Conservation (phyloP, 371 early-diverging fungal genomes). For the Neoconidiobolus thromboides region DNA sequence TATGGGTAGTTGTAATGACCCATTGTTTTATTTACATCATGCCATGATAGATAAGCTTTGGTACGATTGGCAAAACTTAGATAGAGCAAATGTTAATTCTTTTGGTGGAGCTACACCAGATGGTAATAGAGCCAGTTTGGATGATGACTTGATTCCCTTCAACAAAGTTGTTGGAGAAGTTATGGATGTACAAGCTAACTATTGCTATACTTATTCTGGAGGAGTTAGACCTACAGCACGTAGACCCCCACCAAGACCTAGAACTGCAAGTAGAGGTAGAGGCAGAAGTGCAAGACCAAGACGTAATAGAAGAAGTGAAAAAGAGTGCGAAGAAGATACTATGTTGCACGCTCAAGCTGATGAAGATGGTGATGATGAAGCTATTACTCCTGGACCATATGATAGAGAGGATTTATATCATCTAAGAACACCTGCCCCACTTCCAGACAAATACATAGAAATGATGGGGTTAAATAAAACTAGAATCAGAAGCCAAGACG, state of each 20-base stretch:
- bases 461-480: neutral
- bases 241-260: neutral
- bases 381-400: neutral
- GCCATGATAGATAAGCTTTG: slow-evolving; percentile 14
- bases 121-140: neutral
- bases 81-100: neutral
- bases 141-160: neutral
- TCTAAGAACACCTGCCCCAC: neutral
- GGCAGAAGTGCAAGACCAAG: neutral
- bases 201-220: slow-evolving; percentile 2
- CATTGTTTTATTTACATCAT: slow-evolving; percentile 38
- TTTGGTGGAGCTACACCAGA: neutral
- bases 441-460: neutral
- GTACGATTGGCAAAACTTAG: neutral
- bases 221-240: neutral
- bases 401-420: neutral
- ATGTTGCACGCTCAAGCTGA: neutral
- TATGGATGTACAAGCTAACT: neutral
- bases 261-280: neutral
- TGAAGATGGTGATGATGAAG: neutral
- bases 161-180: neutral
- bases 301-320: too few relatives aligned
- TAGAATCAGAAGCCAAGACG: neutral
- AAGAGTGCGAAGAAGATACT: too few relatives aligned
- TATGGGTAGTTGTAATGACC: slow-evolving; percentile 18